Conservation (phyloP, 495 filamentous ascomycete genomes). For the Talaromyces proteolyticus region DNA sequence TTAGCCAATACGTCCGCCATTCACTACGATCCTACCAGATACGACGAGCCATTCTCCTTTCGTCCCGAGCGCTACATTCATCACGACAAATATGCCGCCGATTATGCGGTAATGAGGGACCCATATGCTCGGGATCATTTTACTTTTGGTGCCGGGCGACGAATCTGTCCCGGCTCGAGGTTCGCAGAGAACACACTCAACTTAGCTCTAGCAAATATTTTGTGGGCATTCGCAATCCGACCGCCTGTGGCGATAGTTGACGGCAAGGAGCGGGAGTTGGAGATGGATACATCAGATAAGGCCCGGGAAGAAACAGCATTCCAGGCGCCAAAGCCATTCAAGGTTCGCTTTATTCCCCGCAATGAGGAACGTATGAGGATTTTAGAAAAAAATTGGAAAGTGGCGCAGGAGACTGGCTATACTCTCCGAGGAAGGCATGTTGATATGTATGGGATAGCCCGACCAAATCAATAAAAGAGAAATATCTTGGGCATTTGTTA, state of each 20-base stretch:
- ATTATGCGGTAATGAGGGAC: conserved; percentile 12
- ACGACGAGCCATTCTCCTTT: conserved; percentile 30
- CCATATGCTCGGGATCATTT: conserved; percentile 13
- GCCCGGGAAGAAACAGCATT: background rate
- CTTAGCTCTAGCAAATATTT: conserved; percentile 36
- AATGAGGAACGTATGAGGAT: background rate
- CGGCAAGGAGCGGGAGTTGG: background rate
- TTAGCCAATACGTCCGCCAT: conserved; percentile 34
- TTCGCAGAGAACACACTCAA: conserved; percentile 47
- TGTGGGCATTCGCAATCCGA: conserved; percentile 48
- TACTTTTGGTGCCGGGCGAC: conserved; percentile 15
- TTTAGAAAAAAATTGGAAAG: background rate
- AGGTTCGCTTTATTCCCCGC: background rate
- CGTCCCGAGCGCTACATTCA: conserved; percentile 32
- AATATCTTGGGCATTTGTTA: too few species aligned
- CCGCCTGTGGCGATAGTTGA: background rate
- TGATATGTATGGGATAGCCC: background rate
- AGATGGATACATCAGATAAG: background rate
- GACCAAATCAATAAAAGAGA: background rate
- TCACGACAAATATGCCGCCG: conserved; percentile 32
- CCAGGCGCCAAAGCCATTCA: background rate
- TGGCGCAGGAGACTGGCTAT: background rate
- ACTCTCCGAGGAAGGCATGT: background rate
- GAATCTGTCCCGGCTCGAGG: conserved; percentile 36
- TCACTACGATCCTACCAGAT: conserved; percentile 29